These are phyloP conservation scores for Acanthamoeba lenticulata DNA, from an alignment of 208 protist genomes.

Conservation along the genomic window DNA sequence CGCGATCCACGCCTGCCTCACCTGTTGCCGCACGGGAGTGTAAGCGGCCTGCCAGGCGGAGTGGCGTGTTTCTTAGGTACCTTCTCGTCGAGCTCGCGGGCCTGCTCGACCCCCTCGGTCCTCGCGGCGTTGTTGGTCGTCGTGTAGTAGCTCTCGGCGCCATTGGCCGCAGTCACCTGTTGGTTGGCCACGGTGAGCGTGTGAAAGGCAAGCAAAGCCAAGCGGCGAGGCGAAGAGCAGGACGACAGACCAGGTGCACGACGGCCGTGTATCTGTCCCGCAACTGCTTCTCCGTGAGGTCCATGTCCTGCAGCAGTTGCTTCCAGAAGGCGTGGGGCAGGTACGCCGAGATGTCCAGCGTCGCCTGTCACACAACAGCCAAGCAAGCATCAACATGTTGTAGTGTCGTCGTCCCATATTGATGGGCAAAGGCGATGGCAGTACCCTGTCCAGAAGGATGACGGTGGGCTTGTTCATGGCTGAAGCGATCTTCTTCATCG, in stretches of 20 bases:
- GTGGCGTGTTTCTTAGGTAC: too few relatives aligned
- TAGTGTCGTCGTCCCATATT: neutral
- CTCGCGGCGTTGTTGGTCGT: slow-evolving; percentile 84
- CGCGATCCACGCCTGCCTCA: slow-evolving; percentile 58
- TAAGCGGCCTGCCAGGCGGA: too few relatives aligned
- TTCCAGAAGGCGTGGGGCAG: slow-evolving; percentile 48
- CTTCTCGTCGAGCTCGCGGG: slow-evolving; percentile 88
- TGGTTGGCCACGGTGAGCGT: too few relatives aligned
- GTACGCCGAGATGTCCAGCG: slow-evolving; percentile 59
- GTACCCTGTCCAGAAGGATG: slow-evolving; percentile 56
- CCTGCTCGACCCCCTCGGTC: slow-evolving; percentile 86
- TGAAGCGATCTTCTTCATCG: slow-evolving; percentile 1
- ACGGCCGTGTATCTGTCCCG: slow-evolving; percentile 52
- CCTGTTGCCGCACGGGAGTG: neutral
- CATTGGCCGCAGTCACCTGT: slow-evolving; percentile 88
- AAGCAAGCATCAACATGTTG: neutral
- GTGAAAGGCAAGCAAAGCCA: neutral
- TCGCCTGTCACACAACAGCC: neutral
- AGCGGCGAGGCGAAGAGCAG: neutral
- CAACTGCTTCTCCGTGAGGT: slow-evolving; percentile 17
- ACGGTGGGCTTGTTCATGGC: slow-evolving; percentile 18
- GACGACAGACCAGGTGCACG: slow-evolving; percentile 16
- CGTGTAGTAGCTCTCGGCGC: slow-evolving; percentile 86
- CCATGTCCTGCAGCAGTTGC: slow-evolving; percentile 44
- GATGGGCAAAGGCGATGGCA: neutral